These are phyloP conservation scores for Phoma sp. DNA, from an alignment of 2,329 filamentous ascomycete genomes.

Conservation along the genomic window DNA sequence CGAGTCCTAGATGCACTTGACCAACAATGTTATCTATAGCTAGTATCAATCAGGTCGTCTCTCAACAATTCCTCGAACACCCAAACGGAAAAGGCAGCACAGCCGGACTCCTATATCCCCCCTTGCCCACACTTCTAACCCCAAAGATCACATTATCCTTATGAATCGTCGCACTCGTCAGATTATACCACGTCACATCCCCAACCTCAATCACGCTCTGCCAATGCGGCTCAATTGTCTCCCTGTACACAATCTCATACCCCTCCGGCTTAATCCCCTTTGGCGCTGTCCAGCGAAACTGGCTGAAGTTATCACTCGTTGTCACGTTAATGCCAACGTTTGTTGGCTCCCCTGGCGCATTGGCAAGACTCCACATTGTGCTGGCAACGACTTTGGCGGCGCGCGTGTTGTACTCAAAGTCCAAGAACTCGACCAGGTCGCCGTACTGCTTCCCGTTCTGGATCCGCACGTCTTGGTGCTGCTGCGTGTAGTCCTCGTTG, in stretches of 20 bases:
- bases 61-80: conserved; percentile 22
- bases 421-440: conserved; percentile 59
- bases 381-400: conserved; percentile 60
- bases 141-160: conserved; percentile 64
- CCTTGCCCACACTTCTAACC: conserved; percentile 54
- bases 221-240: conserved; percentile 57
- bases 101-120: conserved; percentile 56
- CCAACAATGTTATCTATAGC: too few species aligned
- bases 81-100: conserved; percentile 48
- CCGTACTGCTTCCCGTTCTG: conserved; percentile 58
- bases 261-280: conserved; percentile 49
- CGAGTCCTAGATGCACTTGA: too few species aligned
- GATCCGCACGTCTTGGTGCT: conserved; percentile 60
- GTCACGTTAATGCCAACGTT: conserved; percentile 56
- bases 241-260: conserved; percentile 62
- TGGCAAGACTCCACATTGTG: conserved; percentile 59
- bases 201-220: conserved; percentile 56
- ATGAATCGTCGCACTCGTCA: conserved; percentile 54
- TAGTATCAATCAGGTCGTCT: too few species aligned
- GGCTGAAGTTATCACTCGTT: conserved; percentile 54
- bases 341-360: conserved; percentile 54
- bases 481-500: conserved; percentile 60
- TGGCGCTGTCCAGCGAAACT: conserved; percentile 54
- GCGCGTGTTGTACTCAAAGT: conserved; percentile 59
- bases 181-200: conserved; percentile 44